Evolutionary conservation across 2,329 filamentous ascomycete species (phyloP).

Genomic region (Cordyceps cicadae): DNA sequence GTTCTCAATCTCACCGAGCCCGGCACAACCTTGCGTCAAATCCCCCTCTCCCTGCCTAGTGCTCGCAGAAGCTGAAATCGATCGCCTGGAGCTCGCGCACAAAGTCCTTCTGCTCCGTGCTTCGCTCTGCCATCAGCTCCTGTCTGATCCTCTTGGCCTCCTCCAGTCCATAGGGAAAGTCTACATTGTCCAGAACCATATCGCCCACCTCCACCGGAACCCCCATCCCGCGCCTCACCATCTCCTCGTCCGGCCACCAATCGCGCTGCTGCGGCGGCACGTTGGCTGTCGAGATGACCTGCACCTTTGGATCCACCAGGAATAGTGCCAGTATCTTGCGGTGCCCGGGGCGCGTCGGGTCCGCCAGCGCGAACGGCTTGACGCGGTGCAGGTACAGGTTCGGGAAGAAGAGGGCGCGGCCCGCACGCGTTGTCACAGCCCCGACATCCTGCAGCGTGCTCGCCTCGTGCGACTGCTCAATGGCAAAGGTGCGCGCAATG

Average conservation of each 20-base stretch:
- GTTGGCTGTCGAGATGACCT: constrained; percentile 35
- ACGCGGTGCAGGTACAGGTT: constrained; percentile 46
- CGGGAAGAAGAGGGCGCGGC: constrained; percentile 47
- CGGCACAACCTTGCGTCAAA: not conserved
- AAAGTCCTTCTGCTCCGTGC: not conserved
- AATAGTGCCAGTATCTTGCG: constrained; percentile 53
- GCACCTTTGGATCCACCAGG: constrained; percentile 48
- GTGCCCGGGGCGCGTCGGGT: constrained; percentile 45
- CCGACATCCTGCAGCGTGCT: constrained; percentile 33
- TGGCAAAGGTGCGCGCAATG: constrained; percentile 29
- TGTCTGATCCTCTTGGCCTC: constrained; percentile 1
- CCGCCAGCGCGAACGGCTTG: constrained; percentile 40
- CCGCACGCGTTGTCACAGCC: constrained; percentile 35
- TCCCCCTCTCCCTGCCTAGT: not conserved
- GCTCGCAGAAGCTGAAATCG: not conserved
- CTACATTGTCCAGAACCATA: not conserved
- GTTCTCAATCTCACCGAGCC: not conserved
- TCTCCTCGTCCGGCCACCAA: constrained; percentile 23
- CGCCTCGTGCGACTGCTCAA: constrained; percentile 12
- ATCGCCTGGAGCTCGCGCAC: not conserved
- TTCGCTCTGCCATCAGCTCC: constrained; percentile 10
- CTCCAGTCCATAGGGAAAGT: not conserved
- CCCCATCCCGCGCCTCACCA: not conserved
- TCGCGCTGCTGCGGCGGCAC: constrained; percentile 35
- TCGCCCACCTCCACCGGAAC: not conserved